Percentiles rank a stretch among this genome's conserved stretches.
Conservation (phyloP, 2,329 filamentous ascomycete species). For the Ceratocystis variospora region DNA sequence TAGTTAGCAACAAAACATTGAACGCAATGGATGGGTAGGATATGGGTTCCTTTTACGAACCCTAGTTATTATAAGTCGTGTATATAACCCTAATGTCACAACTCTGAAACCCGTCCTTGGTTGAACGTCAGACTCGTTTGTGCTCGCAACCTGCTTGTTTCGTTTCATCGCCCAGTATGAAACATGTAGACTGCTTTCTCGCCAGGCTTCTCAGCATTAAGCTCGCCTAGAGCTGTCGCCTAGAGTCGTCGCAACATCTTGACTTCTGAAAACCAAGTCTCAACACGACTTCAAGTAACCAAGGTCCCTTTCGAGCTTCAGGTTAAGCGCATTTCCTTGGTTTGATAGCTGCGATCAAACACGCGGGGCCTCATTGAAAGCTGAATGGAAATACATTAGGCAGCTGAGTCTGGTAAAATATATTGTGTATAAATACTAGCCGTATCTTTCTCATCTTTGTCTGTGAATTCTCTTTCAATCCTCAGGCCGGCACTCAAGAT, state of each 20-base stretch:
- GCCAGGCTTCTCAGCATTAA: not conserved
- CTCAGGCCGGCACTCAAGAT: conserved; percentile 15
- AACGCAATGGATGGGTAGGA: too few relatives aligned
- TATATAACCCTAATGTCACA: not conserved
- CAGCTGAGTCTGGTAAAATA: not conserved
- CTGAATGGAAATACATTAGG: not conserved
- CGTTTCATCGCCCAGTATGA: not conserved
- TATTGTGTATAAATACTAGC: not conserved
- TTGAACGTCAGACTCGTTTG: not conserved
- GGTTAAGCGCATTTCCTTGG: not conserved
- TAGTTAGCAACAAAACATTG: not conserved
- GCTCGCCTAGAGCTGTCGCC: not conserved
- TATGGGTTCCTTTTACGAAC: not conserved
- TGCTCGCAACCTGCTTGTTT: not conserved
- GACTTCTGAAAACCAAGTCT: too few relatives aligned
- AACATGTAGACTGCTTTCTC: not conserved
- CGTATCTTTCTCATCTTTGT: not conserved
- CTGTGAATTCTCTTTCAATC: not conserved
- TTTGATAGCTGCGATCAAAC: conserved; percentile 1
- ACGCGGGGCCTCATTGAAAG: not conserved
- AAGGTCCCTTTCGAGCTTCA: not conserved
- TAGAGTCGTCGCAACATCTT: too few relatives aligned
- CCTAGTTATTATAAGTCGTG: not conserved
- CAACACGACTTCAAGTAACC: too few relatives aligned
- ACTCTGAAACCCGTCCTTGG: not conserved